Conservation (phyloP, 2,329 filamentous ascomycete genomes). For the Pestalotiopsis sp. region DNA sequence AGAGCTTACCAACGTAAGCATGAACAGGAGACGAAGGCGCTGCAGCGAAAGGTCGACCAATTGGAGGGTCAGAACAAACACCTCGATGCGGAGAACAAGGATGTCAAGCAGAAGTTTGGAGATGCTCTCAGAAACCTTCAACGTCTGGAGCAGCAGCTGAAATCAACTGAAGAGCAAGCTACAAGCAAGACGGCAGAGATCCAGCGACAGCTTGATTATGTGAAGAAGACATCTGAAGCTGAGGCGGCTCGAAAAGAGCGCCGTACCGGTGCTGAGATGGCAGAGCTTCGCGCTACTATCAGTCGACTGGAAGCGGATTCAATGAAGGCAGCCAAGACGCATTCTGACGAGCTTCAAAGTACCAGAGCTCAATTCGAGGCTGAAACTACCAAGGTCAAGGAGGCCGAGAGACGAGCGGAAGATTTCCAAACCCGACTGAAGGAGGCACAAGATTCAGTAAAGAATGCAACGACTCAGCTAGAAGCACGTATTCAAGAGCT, state of each 20-base stretch:
- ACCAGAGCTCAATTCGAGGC: conserved; percentile 49
- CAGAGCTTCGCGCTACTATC: conserved; percentile 40
- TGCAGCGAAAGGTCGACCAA: conserved; percentile 5
- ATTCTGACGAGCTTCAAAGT: conserved; percentile 61
- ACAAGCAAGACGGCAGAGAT: conserved; percentile 37
- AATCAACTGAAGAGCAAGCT: conserved; percentile 29
- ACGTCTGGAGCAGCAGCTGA: conserved; percentile 1
- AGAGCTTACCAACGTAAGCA: neutral
- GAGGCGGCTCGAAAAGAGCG: conserved; percentile 33
- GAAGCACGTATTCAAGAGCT: neutral
- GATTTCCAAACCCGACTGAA: conserved; percentile 12
- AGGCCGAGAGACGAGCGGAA: conserved; percentile 22
- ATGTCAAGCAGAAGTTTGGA: conserved; percentile 27
- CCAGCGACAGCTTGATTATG: conserved; percentile 46
- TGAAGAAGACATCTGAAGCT: conserved; percentile 48
- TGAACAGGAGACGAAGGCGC: conserved; percentile 1
- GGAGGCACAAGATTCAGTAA: neutral
- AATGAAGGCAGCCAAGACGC: conserved; percentile 64
- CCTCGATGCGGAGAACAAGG: conserved; percentile 25
- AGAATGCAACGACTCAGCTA: neutral
- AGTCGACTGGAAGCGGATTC: conserved; percentile 65
- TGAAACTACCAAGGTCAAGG: conserved; percentile 15
- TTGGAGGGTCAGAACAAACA: neutral
- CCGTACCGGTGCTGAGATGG: conserved; percentile 34
- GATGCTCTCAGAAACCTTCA: conserved; percentile 16